Conservation (phyloP, 129 eudicot genomes). For the Arctium lappa region DNA sequence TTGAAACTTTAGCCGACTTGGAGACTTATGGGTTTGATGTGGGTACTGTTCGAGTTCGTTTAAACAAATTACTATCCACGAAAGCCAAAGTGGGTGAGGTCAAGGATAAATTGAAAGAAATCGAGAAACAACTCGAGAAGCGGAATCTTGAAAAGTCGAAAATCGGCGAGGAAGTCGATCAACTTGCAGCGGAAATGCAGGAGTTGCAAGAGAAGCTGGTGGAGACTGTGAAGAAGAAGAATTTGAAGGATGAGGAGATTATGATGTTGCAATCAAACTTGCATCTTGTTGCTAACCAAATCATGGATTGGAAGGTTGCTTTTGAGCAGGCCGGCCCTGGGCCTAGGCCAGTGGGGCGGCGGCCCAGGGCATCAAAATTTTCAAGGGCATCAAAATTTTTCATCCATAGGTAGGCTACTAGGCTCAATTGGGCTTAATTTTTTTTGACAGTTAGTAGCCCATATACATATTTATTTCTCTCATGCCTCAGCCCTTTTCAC, state of each 20-base stretch:
- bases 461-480: too few species aligned
- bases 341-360: too few species aligned
- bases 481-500: too few species aligned
- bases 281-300: background rate
- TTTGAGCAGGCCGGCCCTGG: too few species aligned
- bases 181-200: constrained; percentile 9
- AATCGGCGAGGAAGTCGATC: constrained; percentile 16
- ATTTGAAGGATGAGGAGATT: constrained; percentile 16
- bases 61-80: constrained; percentile 3
- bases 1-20: constrained; percentile 30
- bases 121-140: constrained; percentile 11
- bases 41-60: constrained; percentile 17
- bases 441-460: too few species aligned
- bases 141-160: constrained; percentile 6
- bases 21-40: constrained; percentile 44
- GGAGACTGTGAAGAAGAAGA: background rate
- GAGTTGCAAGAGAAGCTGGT: constrained; percentile 12
- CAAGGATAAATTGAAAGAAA: constrained; percentile 1
- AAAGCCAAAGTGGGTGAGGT: constrained; percentile 9
- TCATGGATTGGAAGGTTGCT: background rate
- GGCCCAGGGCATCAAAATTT: too few species aligned
- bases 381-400: too few species aligned
- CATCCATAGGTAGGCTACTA: too few species aligned
- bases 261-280: background rate
- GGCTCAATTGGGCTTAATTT: too few species aligned